Evolutionary conservation across 1,139 yeast species (phyloP), one percentile per base, ranked within the genome.

Genomic region (Yamadazyma siamensis): DNA sequence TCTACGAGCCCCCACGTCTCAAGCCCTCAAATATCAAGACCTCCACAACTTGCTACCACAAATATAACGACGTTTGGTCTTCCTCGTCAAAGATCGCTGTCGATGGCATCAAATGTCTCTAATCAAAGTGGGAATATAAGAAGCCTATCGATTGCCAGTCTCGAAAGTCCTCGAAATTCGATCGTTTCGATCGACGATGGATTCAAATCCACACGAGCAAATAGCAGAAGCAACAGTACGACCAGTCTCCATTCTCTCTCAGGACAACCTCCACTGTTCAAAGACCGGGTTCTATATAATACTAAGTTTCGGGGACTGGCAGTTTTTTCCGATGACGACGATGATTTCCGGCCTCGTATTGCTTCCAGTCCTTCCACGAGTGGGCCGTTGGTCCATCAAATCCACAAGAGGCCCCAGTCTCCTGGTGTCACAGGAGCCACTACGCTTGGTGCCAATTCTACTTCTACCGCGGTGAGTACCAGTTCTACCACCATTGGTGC

Each of bases 131-230:
- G 33, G 15, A 35, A 43, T 21, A 32, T 35, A 10, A 41, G 71
- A 25, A 59, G 66, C 41, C 51, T 64, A 54, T 61, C 69, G 7
- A 59, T 65, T 11, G 62, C 59, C 11, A 59, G 67, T 40, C 43
- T 65, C 23, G 71, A 60, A 28, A 56, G 64, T 40, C 71, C 72
- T 2, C 49, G 72, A 27, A 66, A 66, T 40, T 64, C 70, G 26
- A 65, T 67, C 10, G 65, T 64, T 4, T 61, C 69, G 8, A 48
- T 60, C 2, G 73, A 66, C 34, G 72, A 66, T 30, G 45, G 46
- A 31, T 39, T 47, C 30, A 52, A 55, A 11, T 29, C 40, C 9
- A 54, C 65, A 1, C 42, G 70, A 25, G 63, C 59, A 36, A 61
- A 61, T 37, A 58, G 67, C 36, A 42, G 70, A 25, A 63, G 59